Base-by-base conservation (phyloP, 1,284 basidiomycete genomes). In the Sporisorium scitamineum region DNA sequence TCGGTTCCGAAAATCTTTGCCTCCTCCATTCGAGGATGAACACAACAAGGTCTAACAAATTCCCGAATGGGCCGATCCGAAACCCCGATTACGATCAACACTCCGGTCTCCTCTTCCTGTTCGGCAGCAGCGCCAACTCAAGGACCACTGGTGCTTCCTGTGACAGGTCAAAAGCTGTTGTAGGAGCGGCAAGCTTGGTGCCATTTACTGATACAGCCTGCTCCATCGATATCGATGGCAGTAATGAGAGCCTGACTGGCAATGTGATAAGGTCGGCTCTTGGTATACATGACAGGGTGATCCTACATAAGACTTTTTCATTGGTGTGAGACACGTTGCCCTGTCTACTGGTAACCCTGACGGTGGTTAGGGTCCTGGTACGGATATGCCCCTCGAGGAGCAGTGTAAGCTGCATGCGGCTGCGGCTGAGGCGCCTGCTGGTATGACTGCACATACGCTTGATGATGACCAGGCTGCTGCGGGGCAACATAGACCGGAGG, bases 301-400 rank as follows among this genome's bases (percentile, higher is more conserved):
- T 48, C n/a, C 18, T 48, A 31, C 16, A 48, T 27, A 29, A n/a
- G n/a, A 31, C 18, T 13, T 47, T 29, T 27, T 47, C 26, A 27
- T n/a, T n/a, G n/a, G n/a, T n/a, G n/a, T n/a, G 29, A n/a, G 47
- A 48, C 27, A 48, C 18, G 47, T 18, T 39, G 16, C 18, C 3
- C 37, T n/a, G 14, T 44, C 54, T 60, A 65, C 5, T 37, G 54
- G 34, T 60, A 61, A 5, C 65, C 54, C 27, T 42, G 39, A 39
- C 51, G 47, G 29, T 68, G 65, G 14, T 68, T 57, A 1, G 65
- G 54, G 24, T 61, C 54, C 34, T 61, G 58, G 39, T 58, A 58
- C 10, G 20, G 52, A 37, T 58, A 55, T 32, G 27, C 10, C 14
- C 22, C 24, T n/a, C 39, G 47, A 14, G 53, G 18, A 31, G 54